Evolutionary conservation across 768 basidiomycete genomes (phyloP), one percentile per base, ranked within the genome.

Genomic region (Trametes punicea): DNA sequence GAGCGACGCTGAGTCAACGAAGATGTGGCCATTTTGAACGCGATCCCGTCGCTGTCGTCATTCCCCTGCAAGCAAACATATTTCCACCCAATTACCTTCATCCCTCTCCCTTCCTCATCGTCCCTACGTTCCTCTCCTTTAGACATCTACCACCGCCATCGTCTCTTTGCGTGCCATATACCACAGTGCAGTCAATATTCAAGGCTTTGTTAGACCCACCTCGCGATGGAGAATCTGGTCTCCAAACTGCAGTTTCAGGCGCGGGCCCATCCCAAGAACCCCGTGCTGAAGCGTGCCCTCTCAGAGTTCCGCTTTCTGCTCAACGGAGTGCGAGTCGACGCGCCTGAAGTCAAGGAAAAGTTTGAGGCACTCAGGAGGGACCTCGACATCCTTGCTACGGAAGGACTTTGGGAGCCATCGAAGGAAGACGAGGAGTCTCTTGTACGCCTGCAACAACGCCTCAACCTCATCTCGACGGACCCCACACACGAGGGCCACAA

Each of bases 361-460:
- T 59, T 50, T 21, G 52, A 55, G 11, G 41, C 42, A 8, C 27
- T 59, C 9, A 46, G 53, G 27, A 38, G 53, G n/a, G 57, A 59
- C 23, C 36, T 59, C 3, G 57, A 55, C 34, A 49, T 55, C 2
- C 46, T 59, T 5, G 57, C 57, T 4, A 49, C 57, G 13, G 38
- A 54, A 25, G 57, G 57, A 11, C 46, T 51, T 34, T 59, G 57
- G 57, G 51, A 59, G 26, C 57, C 57, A 31, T 54, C 57, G 15
- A 59, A 54, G 25, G 51, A 59, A 41, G 57, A 59, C 46, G 57
- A 59, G 46, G 57, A 59, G 5, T 53, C 57, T 7, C 47, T 59
- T 18, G 51, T 27, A 10, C 40, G n/a, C 1, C 34, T 59, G 3
- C 38, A 59, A 18, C 23, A 49, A 6, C 25, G 29, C 6, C 57